These are phyloP conservation scores for Stagonosporopsis tanaceti DNA, from an alignment of 2,329 filamentous ascomycete species.

Conservation along the genomic window DNA sequence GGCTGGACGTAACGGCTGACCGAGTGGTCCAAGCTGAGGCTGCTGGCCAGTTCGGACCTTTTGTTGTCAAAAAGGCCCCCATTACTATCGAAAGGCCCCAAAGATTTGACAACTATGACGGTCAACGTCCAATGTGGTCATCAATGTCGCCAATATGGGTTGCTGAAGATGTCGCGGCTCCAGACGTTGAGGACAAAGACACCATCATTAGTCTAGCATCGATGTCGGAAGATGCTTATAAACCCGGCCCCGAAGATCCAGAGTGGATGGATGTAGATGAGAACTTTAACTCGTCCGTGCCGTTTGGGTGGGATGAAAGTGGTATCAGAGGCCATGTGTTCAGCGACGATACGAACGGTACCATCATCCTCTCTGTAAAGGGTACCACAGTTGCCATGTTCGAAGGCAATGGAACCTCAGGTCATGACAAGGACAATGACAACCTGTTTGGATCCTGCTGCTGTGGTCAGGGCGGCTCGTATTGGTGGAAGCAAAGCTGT, in stretches of 20 bases:
- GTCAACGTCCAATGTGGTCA: conserved; percentile 39
- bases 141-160: conserved; percentile 43
- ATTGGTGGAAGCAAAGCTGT: conserved; percentile 47
- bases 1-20: conserved; percentile 41
- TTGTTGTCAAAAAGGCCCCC: conserved; percentile 38
- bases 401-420: conserved; percentile 47
- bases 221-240: conserved; percentile 50
- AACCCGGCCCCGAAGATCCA: conserved; percentile 42
- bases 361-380: conserved; percentile 45
- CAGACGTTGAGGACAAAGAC: conserved; percentile 44
- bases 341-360: conserved; percentile 43
- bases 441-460: conserved; percentile 49
- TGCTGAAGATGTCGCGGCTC: conserved; percentile 40
- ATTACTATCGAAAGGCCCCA: conserved; percentile 43
- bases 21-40: conserved; percentile 32
- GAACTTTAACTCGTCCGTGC: conserved; percentile 40
- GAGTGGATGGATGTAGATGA: conserved; percentile 47
- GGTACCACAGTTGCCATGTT: conserved; percentile 48
- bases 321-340: conserved; percentile 49
- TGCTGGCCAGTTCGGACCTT: conserved; percentile 38
- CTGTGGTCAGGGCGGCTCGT: conserved; percentile 47
- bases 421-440: conserved; percentile 49
- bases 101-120: conserved; percentile 25
- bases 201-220: conserved; percentile 46
- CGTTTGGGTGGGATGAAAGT: conserved; percentile 49